A percentile compares a stretch with the other conserved stretches of the same genome.
phyloP scores from a whole-genome alignment of 768 basidiomycete genomes.

The Hebeloma cylindrosporum region DNA sequence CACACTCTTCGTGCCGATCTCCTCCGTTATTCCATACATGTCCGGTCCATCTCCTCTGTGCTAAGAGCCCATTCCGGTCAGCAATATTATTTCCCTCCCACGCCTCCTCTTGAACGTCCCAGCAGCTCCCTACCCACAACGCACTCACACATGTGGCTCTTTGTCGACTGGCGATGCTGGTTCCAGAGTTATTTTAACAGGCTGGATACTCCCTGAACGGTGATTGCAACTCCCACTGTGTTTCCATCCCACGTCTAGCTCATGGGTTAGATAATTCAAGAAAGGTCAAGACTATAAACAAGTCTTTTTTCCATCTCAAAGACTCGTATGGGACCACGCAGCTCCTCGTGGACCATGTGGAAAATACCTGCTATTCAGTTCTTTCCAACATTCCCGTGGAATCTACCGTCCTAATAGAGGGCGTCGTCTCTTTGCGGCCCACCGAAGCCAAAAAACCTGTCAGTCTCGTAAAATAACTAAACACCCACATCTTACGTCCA shows the following conservation, averaged over 20 bases:
- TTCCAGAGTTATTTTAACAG: constrained; percentile 65
- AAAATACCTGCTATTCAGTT: constrained; percentile 33
- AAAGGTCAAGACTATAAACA: constrained; percentile 57
- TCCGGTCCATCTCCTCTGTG: constrained; percentile 8
- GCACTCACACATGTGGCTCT: constrained; percentile 66
- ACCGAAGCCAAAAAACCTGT: constrained; percentile 61
- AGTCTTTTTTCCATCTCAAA: constrained; percentile 82
- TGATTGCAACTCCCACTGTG: constrained; percentile 43
- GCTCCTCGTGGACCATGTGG: constrained; percentile 61
- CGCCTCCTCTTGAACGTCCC: constrained; percentile 20
- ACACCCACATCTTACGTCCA: constrained; percentile 20
- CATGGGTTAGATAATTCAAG: constrained; percentile 45
- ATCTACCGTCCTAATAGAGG: constrained; percentile 75
- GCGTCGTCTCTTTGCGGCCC: constrained; percentile 67
- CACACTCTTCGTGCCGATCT: constrained; percentile 18
- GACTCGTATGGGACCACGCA: constrained; percentile 79
- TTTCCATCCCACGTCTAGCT: constrained; percentile 32
- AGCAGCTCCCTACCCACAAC: constrained; percentile 58
- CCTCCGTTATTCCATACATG: constrained; percentile 18
- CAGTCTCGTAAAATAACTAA: constrained; percentile 30
- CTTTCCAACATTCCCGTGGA: constrained; percentile 72
- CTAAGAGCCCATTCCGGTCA: constrained; percentile 36
- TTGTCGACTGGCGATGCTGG: constrained; percentile 55
- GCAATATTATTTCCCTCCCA: constrained; percentile 21
- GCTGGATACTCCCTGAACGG: constrained; percentile 84